Conservation (phyloP, 2,329 filamentous ascomycete genomes). For the Albophoma yamanashiensis region DNA sequence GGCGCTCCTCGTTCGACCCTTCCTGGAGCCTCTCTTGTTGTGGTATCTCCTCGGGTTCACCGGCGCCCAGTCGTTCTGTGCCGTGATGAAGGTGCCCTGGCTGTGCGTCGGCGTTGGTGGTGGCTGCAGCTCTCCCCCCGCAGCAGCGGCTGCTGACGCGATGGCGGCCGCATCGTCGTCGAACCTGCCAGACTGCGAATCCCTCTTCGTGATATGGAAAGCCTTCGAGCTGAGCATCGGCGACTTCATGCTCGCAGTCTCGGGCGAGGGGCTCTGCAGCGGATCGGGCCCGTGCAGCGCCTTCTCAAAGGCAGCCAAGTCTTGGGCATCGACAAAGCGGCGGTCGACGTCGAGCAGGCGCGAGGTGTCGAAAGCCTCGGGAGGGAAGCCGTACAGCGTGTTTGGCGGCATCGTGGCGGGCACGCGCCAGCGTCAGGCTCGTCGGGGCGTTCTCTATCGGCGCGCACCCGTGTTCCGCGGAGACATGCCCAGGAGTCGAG, state of each 20-base stretch:
- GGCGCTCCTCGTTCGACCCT: constrained; percentile 19
- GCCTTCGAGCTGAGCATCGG: constrained; percentile 27
- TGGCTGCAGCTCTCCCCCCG: constrained; percentile 22
- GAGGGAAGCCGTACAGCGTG: constrained; percentile 43
- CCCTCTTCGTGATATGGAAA: constrained; percentile 30
- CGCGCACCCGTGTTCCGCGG: neutral
- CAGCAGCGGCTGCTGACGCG: constrained; percentile 26
- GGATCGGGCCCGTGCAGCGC: constrained; percentile 76
- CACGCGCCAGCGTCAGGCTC: neutral
- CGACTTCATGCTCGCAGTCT: constrained; percentile 28
- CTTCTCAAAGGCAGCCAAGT: constrained; percentile 68
- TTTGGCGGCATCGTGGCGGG: constrained; percentile 12
- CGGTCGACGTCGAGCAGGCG: constrained; percentile 68
- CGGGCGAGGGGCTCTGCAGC: constrained; percentile 51
- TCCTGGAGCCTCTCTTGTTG: constrained; percentile 25
- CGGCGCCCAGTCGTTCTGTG: constrained; percentile 92
- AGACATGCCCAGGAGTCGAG: neutral
- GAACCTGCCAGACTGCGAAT: constrained; percentile 20
- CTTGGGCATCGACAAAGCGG: constrained; percentile 63
- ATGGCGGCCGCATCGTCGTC: constrained; percentile 24
- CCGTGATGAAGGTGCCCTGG: constrained; percentile 60
- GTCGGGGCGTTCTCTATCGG: neutral
- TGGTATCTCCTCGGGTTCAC: constrained; percentile 58
- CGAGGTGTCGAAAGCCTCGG: constrained; percentile 55
- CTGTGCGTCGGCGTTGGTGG: constrained; percentile 12